Evolutionary conservation across 2,329 filamentous ascomycete genomes (phyloP), one percentile per base, ranked within the genome.

Genomic region (Corniculantispora saksenae): DNA sequence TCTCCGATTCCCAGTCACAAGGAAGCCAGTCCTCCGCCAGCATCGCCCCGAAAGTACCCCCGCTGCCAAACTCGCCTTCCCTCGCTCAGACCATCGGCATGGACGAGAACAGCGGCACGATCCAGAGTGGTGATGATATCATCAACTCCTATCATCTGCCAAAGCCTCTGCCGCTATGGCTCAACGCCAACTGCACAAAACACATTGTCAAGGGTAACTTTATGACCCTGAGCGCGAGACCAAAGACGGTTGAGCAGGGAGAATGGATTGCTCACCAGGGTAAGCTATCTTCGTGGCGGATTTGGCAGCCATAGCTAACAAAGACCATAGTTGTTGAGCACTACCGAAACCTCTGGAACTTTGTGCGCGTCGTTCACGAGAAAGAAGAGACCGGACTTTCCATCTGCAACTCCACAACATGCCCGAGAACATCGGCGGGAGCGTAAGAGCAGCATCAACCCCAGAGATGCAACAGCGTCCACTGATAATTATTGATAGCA

Each of bases 171-270:
- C 91, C 91, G 19, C 80, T 92, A 67, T 93, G 91, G 88, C 87
- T 93, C 72, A 90, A 91, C 73, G 85, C 90, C 64, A 81, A 87
- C 67, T 91, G 92, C 75, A 89, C 91, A 63, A 91, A 90, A 75
- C 89, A 97, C 73, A 97, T 97, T 69, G 94, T 97, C 73, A 97
- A 94, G 82, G 94, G 94, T 66, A 98, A 97, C 81, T 97, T 98
- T 76, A 93, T 97, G 90, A 97, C 94, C 13, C 81, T 98, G 66
- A 96, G 94, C 72, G 93, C 93, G 58, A 91, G 94, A 74, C 94
- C 94, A 25, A 94, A 94, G 81, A 94, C 95, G 64, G 92, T 97
- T 54, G 94, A 97, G 73, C 89, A 93, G 75, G 94, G 93, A 70
- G 94, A 98, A 79, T 98, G 94, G 94, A 86, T 97, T 71, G 94